phyloP scores from a whole-genome alignment of 495 filamentous ascomycete species.

The Penicillium cataractarum region DNA sequence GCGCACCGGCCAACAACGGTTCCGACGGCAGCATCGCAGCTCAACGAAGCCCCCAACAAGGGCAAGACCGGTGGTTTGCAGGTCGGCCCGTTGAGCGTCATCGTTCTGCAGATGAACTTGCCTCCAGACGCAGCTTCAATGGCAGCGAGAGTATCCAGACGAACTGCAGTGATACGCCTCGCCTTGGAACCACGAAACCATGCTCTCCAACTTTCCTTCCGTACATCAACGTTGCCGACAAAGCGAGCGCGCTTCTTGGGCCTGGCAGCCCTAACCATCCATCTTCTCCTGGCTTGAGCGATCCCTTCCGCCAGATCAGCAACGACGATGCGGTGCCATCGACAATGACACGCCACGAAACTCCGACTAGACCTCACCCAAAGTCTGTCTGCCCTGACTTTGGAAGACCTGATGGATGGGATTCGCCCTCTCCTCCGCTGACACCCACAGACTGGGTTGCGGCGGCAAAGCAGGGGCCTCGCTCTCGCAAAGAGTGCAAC shows the following conservation, averaged over 20 bases:
- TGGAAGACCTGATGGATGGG: conserved; percentile 1
- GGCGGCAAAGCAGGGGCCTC: conserved; percentile 37
- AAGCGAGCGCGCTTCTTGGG: conserved; percentile 30
- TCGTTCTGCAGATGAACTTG: conserved; percentile 42
- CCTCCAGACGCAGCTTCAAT: conserved; percentile 25
- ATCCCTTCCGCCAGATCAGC: conserved; percentile 26
- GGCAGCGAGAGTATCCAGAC: conserved; percentile 33
- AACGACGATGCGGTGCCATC: conserved; percentile 26
- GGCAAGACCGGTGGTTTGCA: conserved; percentile 24
- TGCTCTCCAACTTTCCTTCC: conserved; percentile 38
- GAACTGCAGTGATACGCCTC: conserved; percentile 38
- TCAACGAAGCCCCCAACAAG: conserved; percentile 26
- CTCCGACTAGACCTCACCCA: conserved; percentile 20
- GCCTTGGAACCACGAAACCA: conserved; percentile 24
- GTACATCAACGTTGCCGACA: conserved; percentile 36
- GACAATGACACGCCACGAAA: conserved; percentile 29
- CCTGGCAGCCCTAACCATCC: conserved; percentile 34
- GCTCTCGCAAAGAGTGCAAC: conserved; percentile 26
- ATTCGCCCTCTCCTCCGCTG: conserved; percentile 34
- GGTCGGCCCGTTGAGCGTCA: conserved; percentile 32
- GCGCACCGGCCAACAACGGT: conserved; percentile 34
- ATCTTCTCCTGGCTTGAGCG: conserved; percentile 25
- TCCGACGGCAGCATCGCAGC: conserved; percentile 42
- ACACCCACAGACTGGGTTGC: conserved; percentile 51
- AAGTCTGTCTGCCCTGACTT: conserved; percentile 10